These are phyloP conservation scores for Schizochytrium sp. DNA, from an alignment of 108 stramenopile species.

Conservation along the genomic window DNA sequence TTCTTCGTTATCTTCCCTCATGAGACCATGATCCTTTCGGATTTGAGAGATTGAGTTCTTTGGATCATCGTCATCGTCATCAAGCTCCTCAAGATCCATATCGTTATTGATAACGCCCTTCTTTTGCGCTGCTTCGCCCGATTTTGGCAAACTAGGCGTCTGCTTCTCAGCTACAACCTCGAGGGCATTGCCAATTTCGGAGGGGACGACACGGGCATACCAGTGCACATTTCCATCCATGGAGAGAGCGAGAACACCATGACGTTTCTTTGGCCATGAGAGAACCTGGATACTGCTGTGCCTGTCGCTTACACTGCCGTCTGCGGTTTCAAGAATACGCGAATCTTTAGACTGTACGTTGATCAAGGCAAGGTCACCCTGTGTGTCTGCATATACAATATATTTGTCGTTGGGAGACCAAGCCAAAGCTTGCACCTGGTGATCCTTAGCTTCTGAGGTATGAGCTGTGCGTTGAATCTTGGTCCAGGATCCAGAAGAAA, in stretches of 20 bases:
- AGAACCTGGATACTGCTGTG: neutral
- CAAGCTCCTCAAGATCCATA: neutral
- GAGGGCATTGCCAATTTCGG: neutral
- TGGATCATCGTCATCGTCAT: neutral
- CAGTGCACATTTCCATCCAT: conserved; percentile 25
- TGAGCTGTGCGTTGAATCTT: neutral
- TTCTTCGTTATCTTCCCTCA: neutral
- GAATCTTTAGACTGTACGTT: neutral
- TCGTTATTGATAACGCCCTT: neutral
- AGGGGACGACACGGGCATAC: neutral
- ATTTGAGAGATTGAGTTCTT: neutral
- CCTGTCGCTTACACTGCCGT: neutral
- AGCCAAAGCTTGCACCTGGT: neutral
- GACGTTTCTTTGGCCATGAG: neutral
- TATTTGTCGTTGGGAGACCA: conserved; percentile 22
- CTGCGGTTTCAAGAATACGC: neutral
- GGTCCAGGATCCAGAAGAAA: neutral
- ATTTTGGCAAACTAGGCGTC: neutral
- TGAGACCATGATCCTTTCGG: neutral
- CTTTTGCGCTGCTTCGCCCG: neutral
- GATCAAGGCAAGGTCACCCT: neutral
- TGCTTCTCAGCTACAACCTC: neutral
- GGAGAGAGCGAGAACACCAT: neutral
- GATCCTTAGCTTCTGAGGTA: neutral
- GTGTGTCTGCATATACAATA: neutral